phyloP scores from a whole-genome alignment of 805 yeast species.

The Wickerhamiella musiphila region DNA sequence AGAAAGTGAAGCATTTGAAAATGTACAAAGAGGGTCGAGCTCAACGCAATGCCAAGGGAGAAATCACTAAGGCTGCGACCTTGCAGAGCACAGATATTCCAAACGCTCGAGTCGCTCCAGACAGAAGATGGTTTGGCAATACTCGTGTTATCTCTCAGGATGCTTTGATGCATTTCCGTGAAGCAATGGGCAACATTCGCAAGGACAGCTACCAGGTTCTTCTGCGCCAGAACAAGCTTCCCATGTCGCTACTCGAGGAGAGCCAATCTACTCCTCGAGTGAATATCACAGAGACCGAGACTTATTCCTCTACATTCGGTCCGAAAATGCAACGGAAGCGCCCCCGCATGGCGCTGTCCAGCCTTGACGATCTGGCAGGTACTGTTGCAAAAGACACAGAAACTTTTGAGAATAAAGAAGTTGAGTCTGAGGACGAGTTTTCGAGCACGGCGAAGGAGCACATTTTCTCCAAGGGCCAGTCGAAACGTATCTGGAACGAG shows the following conservation, averaged over 20 bases:
- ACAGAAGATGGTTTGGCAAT: conserved; percentile 94
- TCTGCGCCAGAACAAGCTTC: conserved; percentile 75
- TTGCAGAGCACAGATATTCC: conserved; percentile 80
- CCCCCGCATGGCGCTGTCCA: conserved; percentile 64
- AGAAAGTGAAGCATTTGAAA: conserved; percentile 70
- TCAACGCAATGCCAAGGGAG: conserved; percentile 72
- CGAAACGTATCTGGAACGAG: conserved; percentile 97
- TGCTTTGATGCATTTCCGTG: conserved; percentile 84
- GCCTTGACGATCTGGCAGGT: conserved; percentile 60
- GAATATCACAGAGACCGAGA: conserved; percentile 75
- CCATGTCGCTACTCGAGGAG: conserved; percentile 89
- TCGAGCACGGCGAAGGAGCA: conserved; percentile 87
- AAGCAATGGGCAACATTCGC: conserved; percentile 75
- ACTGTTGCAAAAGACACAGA: conserved; percentile 38
- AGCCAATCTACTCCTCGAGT: conserved; percentile 58
- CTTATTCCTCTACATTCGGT: conserved; percentile 69
- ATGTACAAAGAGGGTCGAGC: conserved; percentile 93
- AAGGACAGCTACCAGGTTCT: conserved; percentile 74
- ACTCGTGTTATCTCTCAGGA: conserved; percentile 96
- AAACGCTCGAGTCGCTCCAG: conserved; percentile 85
- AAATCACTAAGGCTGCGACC: conserved; percentile 69
- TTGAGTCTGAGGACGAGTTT: conserved; percentile 50
- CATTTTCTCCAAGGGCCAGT: conserved; percentile 91
- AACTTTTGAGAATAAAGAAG: conserved; percentile 59
- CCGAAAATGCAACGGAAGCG: conserved; percentile 89